A percentile compares a stretch with the other conserved stretches of the same genome.
Conservation (phyloP, 441 rosid genomes). For the Theobroma grandiflorum region DNA sequence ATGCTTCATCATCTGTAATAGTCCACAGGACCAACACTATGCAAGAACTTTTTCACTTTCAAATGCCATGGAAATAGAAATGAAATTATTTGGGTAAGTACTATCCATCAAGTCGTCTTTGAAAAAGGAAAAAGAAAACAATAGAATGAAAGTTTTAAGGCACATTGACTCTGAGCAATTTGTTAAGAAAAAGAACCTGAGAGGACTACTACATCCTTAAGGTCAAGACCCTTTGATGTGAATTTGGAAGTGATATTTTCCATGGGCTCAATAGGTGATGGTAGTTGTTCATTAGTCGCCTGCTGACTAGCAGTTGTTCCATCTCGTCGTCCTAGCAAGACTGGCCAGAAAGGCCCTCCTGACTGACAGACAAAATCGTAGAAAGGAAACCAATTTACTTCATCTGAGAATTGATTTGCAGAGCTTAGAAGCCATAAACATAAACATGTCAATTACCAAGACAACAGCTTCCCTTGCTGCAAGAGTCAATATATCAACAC, state of each 20-base stretch:
- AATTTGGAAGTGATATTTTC: conserved; percentile 74
- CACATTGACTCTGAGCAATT: not conserved
- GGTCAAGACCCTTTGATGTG: conserved; percentile 72
- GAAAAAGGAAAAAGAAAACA: not conserved
- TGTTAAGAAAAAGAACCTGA: conserved; percentile 58
- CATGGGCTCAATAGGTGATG: conserved; percentile 73
- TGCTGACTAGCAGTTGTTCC: conserved; percentile 67
- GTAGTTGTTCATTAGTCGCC: conserved; percentile 70
- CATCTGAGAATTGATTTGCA: not conserved
- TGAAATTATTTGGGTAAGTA: not conserved
- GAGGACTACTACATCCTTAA: conserved; percentile 84
- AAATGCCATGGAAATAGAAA: not conserved
- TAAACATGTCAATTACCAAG: conserved; percentile 35
- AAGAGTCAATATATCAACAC: conserved; percentile 66
- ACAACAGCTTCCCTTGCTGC: conserved; percentile 73
- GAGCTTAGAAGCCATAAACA: not conserved
- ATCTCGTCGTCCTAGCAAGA: conserved; percentile 72
- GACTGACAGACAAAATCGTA: conserved; percentile 42
- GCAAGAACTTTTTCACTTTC: not conserved
- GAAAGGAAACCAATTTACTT: not conserved
- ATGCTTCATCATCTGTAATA: not conserved
- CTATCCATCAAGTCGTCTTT: not conserved
- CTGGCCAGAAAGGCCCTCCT: conserved; percentile 77
- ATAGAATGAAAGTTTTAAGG: not conserved
- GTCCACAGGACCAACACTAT: conserved; percentile 6